These are phyloP conservation scores for Debaryomyces robertsiae DNA, from an alignment of 1,139 yeast genomes.

Conservation along the genomic window DNA sequence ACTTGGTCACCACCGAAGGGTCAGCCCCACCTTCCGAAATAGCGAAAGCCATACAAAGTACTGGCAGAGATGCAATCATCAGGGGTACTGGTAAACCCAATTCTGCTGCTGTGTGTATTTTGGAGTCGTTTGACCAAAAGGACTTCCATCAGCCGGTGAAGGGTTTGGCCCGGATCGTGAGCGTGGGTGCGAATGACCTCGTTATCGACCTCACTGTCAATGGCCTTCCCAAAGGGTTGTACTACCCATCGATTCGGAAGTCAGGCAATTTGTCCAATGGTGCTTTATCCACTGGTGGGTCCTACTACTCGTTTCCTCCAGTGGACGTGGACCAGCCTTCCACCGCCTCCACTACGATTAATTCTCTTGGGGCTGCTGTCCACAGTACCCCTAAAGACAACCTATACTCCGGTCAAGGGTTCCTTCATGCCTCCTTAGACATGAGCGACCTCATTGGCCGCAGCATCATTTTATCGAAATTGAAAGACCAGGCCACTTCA, in stretches of 20 bases:
- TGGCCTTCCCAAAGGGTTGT: slow-evolving; percentile 65
- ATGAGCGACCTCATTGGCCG: slow-evolving; percentile 78
- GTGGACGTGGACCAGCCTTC: slow-evolving; percentile 47
- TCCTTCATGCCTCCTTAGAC: slow-evolving; percentile 57
- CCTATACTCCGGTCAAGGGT: slow-evolving; percentile 62
- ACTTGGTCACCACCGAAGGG: slow-evolving; percentile 67
- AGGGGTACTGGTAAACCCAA: slow-evolving; percentile 89
- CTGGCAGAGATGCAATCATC: slow-evolving; percentile 87
- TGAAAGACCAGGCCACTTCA: slow-evolving; percentile 37
- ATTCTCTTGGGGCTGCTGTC: slow-evolving; percentile 41
- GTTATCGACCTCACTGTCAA: slow-evolving; percentile 78
- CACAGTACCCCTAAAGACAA: slow-evolving; percentile 15
- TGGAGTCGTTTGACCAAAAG: slow-evolving; percentile 65
- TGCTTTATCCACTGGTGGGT: slow-evolving; percentile 65
- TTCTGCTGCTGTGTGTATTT: slow-evolving; percentile 88
- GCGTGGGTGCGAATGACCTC: slow-evolving; percentile 52
- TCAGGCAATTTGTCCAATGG: slow-evolving; percentile 81
- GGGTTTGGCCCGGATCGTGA: slow-evolving; percentile 88
- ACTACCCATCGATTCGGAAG: slow-evolving; percentile 67
- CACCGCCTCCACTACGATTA: slow-evolving; percentile 33
- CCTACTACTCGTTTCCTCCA: slow-evolving; percentile 50
- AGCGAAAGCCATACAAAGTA: slow-evolving; percentile 62
- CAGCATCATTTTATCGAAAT: slow-evolving; percentile 62
- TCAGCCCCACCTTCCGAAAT: slow-evolving; percentile 69
- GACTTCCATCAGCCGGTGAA: slow-evolving; percentile 64